Conservation (phyloP, 73 alveolate genomes). For the Durusdinium trenchii region DNA sequence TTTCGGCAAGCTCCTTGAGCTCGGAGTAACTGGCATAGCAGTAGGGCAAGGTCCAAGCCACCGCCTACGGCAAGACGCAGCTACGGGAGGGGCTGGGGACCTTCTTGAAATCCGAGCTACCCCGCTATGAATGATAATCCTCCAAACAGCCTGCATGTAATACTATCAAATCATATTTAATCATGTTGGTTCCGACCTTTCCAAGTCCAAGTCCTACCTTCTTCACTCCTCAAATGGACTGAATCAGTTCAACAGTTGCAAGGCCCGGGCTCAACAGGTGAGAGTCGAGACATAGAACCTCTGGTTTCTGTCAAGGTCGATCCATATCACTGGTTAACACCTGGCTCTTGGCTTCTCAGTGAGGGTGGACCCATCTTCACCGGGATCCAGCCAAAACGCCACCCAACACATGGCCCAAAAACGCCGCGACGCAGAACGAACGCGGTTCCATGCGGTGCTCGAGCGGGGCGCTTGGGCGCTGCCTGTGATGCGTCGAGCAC, state of each 20-base stretch:
- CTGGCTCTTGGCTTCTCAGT: neutral
- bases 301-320: neutral
- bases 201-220: neutral
- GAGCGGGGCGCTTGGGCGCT: neutral
- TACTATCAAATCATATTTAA: neutral
- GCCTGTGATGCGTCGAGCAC: slow-evolving; percentile 70
- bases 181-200: too few relatives aligned
- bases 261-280: too few relatives aligned
- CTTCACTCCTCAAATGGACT: neutral
- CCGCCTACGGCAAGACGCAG: neutral
- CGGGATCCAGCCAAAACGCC: too few relatives aligned
- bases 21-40: neutral
- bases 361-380: too few relatives aligned
- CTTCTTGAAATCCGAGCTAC: too few relatives aligned
- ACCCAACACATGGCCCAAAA: too few relatives aligned
- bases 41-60: slow-evolving; percentile 69
- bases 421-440: neutral
- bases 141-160: neutral
- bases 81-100: neutral
- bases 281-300: too few relatives aligned
- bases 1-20: slow-evolving; percentile 13
- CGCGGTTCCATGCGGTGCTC: neutral
- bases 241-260: too few relatives aligned
- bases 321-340: neutral
- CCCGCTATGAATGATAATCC: too few relatives aligned